Conservation (phyloP, 257 asterid species). For the Solanum phureja region DNA sequence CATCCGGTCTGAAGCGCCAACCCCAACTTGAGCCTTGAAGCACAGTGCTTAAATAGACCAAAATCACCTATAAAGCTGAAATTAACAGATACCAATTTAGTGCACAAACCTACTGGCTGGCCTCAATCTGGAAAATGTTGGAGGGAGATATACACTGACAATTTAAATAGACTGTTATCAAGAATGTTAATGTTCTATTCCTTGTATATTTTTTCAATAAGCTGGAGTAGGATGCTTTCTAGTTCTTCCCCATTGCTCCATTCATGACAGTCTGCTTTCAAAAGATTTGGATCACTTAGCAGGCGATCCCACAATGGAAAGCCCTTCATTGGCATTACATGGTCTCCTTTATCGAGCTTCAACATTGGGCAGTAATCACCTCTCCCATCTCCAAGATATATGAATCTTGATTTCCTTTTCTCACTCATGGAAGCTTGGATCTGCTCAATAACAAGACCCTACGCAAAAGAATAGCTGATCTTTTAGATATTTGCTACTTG, state of each 20-base stretch:
- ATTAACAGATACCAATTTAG: neutral
- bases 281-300: slow-evolving; percentile 20
- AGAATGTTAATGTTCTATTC: slow-evolving; percentile 5
- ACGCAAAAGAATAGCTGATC: neutral
- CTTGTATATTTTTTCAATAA: slow-evolving; percentile 17
- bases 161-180: neutral
- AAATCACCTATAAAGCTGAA: neutral
- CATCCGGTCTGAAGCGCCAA: neutral
- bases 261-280: slow-evolving; percentile 50
- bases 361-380: slow-evolving; percentile 78
- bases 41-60: neutral
- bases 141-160: neutral
- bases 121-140: neutral
- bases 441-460: slow-evolving; percentile 52
- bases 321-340: slow-evolving; percentile 53
- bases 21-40: neutral
- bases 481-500: neutral
- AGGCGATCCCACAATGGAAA: slow-evolving; percentile 42
- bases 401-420: slow-evolving; percentile 18
- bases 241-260: slow-evolving; percentile 68
- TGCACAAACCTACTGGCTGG: neutral
- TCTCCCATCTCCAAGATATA: slow-evolving; percentile 70
- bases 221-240: slow-evolving; percentile 33
- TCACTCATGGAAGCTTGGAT: slow-evolving; percentile 30
- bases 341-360: slow-evolving; percentile 51